phyloP scores from a whole-genome alignment of 2,329 filamentous ascomycete genomes.

The Fusarium tjaetaba region DNA sequence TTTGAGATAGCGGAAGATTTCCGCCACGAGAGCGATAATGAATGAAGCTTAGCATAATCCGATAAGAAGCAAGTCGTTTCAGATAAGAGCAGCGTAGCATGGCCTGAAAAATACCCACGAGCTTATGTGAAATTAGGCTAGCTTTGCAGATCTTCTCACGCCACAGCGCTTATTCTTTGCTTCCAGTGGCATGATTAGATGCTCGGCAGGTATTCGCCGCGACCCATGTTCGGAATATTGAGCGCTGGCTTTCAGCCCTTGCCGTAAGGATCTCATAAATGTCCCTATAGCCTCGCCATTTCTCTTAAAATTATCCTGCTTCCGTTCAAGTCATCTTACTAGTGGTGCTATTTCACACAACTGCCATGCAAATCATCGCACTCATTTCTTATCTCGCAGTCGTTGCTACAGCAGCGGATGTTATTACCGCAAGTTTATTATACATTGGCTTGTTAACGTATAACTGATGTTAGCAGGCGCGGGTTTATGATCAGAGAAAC shows the following conservation, averaged over 20 bases:
- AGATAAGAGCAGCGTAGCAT: not conserved
- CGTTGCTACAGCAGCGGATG: not conserved
- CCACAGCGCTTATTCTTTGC: not conserved
- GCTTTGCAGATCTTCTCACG: not conserved
- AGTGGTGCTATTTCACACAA: fast-evolving
- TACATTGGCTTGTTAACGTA: fast-evolving
- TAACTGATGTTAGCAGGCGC: fast-evolving
- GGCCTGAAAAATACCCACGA: not conserved
- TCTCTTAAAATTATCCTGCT: fast-evolving
- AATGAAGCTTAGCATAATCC: too few species aligned
- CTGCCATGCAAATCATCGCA: not conserved
- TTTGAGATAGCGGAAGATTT: too few species aligned
- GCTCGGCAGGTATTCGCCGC: not conserved
- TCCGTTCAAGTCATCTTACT: fast-evolving
- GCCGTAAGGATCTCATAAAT: not conserved
- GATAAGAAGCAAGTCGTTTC: not conserved
- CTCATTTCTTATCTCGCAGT: not conserved
- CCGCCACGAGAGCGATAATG: too few species aligned
- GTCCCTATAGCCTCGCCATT: too few species aligned
- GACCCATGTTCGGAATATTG: not conserved
- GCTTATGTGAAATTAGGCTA: not conserved
- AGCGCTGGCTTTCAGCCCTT: not conserved
- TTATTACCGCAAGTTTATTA: not conserved
- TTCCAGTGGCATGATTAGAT: not conserved
- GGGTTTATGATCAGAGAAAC: not conserved